Percentiles rank a stretch among this genome's conserved stretches.
Conservation (phyloP, 106 monocot species). For the Gastrodia elata region DNA sequence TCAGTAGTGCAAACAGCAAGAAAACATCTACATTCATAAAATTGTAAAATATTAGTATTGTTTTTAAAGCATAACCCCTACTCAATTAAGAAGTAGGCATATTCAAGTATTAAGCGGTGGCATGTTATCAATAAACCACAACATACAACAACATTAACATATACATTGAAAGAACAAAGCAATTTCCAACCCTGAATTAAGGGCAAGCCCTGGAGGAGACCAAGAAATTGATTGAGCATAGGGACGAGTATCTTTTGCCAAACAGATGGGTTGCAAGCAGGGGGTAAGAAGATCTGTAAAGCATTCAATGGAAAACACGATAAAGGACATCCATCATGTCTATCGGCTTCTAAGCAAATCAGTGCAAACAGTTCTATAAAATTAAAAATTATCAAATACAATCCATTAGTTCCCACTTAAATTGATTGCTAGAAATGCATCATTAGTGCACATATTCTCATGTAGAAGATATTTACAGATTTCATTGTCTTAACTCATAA, state of each 20-base stretch:
- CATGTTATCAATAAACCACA: neutral
- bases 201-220: constrained; percentile 71
- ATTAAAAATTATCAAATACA: neutral
- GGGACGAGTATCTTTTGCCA: constrained; percentile 54
- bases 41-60: neutral
- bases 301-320: neutral
- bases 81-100: neutral
- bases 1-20: constrained; percentile 78
- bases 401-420: neutral
- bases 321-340: neutral
- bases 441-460: neutral
- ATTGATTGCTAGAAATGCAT: neutral
- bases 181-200: constrained; percentile 57
- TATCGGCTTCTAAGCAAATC: neutral
- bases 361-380: neutral
- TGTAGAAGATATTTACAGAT: neutral
- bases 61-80: neutral
- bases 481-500: neutral
- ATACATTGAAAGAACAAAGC: neutral
- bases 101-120: neutral
- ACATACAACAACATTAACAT: neutral
- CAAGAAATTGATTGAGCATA: constrained; percentile 90
- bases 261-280: constrained; percentile 44
- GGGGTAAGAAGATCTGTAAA: constrained; percentile 50
- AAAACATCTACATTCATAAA: constrained; percentile 51